Conservation (phyloP, 2,329 filamentous ascomycete genomes). For the Fusarium sp. region DNA sequence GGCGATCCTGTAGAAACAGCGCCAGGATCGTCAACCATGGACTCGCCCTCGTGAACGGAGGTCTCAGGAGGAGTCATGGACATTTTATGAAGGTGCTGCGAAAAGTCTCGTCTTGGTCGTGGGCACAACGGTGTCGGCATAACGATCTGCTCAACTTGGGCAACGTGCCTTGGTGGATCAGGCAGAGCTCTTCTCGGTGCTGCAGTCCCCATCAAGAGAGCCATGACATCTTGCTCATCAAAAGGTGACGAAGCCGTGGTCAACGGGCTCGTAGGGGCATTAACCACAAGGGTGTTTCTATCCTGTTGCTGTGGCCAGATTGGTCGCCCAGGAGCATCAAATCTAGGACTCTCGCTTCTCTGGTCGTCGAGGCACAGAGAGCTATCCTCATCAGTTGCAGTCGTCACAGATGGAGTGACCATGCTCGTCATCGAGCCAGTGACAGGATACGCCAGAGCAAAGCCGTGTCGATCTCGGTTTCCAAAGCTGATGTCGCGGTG, state of each 20-base stretch:
- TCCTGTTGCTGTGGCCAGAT: slow-evolving; percentile 9
- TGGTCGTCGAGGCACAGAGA: slow-evolving; percentile 12
- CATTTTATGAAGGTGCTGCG: slow-evolving; percentile 35
- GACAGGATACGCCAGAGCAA: slow-evolving; percentile 38
- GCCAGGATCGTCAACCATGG: slow-evolving; percentile 16
- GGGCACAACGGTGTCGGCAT: slow-evolving; percentile 47
- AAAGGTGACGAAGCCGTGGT: slow-evolving; percentile 48
- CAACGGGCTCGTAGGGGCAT: slow-evolving; percentile 25
- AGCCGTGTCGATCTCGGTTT: slow-evolving; percentile 20
- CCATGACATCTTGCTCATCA: slow-evolving; percentile 50
- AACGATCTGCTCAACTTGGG: slow-evolving; percentile 43
- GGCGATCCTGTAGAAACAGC: slow-evolving; percentile 42
- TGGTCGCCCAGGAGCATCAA: slow-evolving; percentile 12
- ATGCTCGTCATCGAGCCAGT: slow-evolving; percentile 43
- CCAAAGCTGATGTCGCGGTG: slow-evolving; percentile 24
- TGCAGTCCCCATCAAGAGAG: slow-evolving; percentile 44
- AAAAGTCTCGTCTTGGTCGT: slow-evolving; percentile 29
- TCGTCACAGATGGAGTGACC: slow-evolving; percentile 41
- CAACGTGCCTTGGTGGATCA: slow-evolving; percentile 44
- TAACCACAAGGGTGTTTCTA: slow-evolving; percentile 22
- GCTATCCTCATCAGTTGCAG: slow-evolving; percentile 30
- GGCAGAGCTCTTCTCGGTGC: slow-evolving; percentile 45
- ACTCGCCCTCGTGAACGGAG: slow-evolving; percentile 42
- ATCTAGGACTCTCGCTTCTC: slow-evolving; percentile 25
- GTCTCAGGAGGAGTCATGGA: slow-evolving; percentile 40